Evolutionary conservation across 257 asterid genomes (phyloP), one percentile per base, ranked within the genome.

Genomic region (Solanum etuberosum): DNA sequence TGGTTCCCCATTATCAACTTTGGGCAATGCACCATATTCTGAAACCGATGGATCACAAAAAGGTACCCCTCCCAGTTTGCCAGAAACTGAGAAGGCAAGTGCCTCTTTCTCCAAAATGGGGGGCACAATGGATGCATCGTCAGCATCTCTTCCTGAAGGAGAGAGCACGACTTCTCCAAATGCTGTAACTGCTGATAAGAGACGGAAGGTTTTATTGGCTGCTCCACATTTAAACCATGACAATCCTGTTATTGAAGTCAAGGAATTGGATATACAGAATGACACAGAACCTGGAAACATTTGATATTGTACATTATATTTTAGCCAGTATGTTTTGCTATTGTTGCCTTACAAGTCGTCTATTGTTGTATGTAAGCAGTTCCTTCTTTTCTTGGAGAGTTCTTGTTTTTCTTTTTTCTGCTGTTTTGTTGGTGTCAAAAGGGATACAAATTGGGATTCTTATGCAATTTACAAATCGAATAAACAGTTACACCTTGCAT

Each of bases 31-130:
- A 83, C 71, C 93, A 84, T 85, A 91, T 85, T 89, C 92, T 29
- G 98, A 91, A 87, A 82, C 89, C 21, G 91, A 89, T 34, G n/a
- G 85, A 68, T 78, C 90, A 80, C 76, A 61, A 87, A 90, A 89
- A 85, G 87, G 29, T 37, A 83, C 88, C 77, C 83, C 89, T 61
- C 31, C 90, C 67, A 81, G 86, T 86, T 88, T 87, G 32, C 89
- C 91, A 5, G 93, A 89, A 65, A 78, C 89, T n/a, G 91, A 48
- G 51, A 84, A 88, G 83, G 43, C 83, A 8, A 27, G 86, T 63
- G 90, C 61, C 84, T 77, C 90, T 61, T 83, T 70, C 35, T 85
- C 71, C 67, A 90, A 87, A 90, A 67, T 84, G 11, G 90, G 86
- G 46, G 88, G 71, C 85, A 67, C 85, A 11, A 14, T 32, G 71